Evolutionary conservation across 306 rosid species (phyloP), one percentile per base, ranked within the genome.

Genomic region (Begonia peltatifolia): DNA sequence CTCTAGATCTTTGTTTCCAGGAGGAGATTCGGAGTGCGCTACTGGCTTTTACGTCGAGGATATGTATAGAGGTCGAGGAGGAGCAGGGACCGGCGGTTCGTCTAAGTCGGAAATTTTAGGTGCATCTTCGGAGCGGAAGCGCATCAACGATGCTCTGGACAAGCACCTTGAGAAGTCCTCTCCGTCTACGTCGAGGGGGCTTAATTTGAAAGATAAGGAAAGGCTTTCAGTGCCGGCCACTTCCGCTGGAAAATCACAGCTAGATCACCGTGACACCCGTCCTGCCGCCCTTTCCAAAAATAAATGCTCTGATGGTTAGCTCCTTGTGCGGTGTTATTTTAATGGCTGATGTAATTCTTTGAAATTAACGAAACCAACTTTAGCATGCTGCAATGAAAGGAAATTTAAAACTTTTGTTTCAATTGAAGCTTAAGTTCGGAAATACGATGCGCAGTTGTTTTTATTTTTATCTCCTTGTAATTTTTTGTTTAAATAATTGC

Each of bases 111-210:
- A 78, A 63, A 66, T 74, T 54, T 72, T 68, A 2, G 80, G 74
- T 13, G 76, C 77, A 11, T 53, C 77, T 15, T 60, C 67, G 48
- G 80, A 78, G 70, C 84, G 84, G 12, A 78, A 78, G 80, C 80
- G 80, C 63, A 78, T 78, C 73, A 78, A 74, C 70, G 84, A 78
- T 71, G 84, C 80, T 17, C 78, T 78, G 18, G 84, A 78, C 55
- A 78, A 78, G 66, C 84, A 78, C 18, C 71, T 78, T 46, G 84
- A 74, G 78, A 78, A 78, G 66, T 74, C 81, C 25, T 71, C 84
- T 4, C 73, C 81, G 2, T 78, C 84, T 22, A 78, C 80, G 22
- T 74, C 84, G 7, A 71, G 78, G 59, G 75, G 68, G 13, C 47
- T 69, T 55, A 58, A 43, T 50, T 53, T 68, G 59, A 78, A 74